Evolutionary conservation across 2,329 filamentous ascomycete species (phyloP).

Genomic region (Alternaria infectoria): DNA sequence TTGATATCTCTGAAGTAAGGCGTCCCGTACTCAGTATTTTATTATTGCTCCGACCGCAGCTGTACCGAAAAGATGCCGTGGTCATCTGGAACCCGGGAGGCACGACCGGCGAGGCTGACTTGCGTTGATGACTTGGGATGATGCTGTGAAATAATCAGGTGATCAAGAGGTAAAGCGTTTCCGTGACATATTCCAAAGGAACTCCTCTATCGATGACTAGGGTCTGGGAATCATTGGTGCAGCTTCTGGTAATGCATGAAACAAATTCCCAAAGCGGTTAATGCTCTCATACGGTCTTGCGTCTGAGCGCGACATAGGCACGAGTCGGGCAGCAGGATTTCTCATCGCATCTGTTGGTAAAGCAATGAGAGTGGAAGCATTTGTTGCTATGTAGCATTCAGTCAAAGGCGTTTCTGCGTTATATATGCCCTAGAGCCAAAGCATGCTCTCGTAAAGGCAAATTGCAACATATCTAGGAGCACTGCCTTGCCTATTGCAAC

Average conservation of each 20-base stretch:
- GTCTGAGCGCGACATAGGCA: not conserved
- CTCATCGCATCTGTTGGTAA: too few species aligned
- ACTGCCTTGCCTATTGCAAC: too few species aligned
- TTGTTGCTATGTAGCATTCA: too few species aligned
- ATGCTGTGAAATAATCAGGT: not conserved
- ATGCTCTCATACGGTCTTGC: not conserved
- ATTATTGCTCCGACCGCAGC: not conserved
- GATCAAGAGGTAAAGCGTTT: not conserved
- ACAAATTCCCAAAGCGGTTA: not conserved
- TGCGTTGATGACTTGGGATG: not conserved
- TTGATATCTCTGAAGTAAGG: not conserved
- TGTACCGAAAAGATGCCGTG: not conserved
- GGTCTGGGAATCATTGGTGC: not conserved
- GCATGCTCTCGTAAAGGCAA: too few species aligned
- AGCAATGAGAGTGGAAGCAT: too few species aligned
- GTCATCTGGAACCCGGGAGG: not conserved
- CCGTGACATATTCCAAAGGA: not conserved
- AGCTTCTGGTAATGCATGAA: not conserved
- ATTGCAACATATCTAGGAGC: too few species aligned
- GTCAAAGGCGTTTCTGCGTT: too few species aligned
- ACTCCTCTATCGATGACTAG: not conserved
- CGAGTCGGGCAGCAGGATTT: too few species aligned
- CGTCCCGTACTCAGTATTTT: not conserved
- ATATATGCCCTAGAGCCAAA: too few species aligned
- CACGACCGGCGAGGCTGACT: not conserved